phyloP scores from a whole-genome alignment of 768 basidiomycete genomes.

The Zangia roseola region DNA sequence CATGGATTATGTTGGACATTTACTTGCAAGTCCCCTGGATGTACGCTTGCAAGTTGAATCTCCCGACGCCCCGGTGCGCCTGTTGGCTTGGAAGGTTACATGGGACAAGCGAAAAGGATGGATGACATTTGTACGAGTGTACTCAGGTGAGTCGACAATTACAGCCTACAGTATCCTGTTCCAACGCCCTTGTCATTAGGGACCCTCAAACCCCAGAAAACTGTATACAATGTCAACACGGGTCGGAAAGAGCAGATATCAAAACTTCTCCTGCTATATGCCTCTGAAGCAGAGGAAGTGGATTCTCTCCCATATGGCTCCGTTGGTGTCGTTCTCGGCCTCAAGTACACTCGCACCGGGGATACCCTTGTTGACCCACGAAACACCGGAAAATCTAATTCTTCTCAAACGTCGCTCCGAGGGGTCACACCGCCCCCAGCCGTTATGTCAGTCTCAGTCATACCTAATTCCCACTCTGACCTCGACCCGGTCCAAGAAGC shows the following conservation, averaged over 20 bases:
- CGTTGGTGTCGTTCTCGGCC: conserved; percentile 80
- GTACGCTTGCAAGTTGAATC: conserved; percentile 46
- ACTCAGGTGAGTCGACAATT: conserved; percentile 71
- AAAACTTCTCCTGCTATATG: conserved; percentile 77
- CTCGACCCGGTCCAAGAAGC: conserved; percentile 76
- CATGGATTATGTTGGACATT: conserved; percentile 79
- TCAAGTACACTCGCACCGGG: conserved; percentile 82
- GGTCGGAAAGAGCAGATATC: conserved; percentile 71
- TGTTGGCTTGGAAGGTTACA: conserved; percentile 85
- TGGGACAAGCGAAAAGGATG: conserved; percentile 84
- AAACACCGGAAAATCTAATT: conserved; percentile 32
- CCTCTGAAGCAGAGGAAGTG: conserved; percentile 72
- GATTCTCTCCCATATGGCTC: conserved; percentile 78
- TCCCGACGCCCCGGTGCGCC: conserved; percentile 49
- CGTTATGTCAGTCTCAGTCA: conserved; percentile 80
- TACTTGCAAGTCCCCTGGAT: conserved; percentile 77
- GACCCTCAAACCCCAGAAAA: conserved; percentile 60
- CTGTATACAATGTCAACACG: conserved; percentile 62
- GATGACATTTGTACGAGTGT: conserved; percentile 92
- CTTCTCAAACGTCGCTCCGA: conserved; percentile 45
- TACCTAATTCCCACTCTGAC: conserved; percentile 79
- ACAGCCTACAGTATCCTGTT: background rate
- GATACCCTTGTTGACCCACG: conserved; percentile 71
- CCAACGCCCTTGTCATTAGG: conserved; percentile 35
- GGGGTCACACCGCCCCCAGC: conserved; percentile 78